Evolutionary conservation across 345 rosid genomes (phyloP).

Genomic region (Salix koriyanagi): DNA sequence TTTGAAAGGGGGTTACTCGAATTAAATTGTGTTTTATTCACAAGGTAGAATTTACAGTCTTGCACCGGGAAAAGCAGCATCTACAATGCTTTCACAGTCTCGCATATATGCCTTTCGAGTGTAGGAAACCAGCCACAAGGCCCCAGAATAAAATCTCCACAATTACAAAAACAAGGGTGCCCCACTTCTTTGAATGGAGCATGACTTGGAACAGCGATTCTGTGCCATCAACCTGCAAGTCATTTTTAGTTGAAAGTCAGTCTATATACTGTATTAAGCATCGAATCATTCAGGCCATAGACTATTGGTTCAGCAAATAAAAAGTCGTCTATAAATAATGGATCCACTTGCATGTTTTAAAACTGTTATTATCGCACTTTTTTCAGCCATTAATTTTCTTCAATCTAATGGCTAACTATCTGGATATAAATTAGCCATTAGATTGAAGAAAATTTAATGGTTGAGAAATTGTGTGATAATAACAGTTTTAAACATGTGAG

Average conservation of each 20-base stretch:
- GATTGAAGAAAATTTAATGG: neutral
- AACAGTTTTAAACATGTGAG: neutral
- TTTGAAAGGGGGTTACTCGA: too few species aligned
- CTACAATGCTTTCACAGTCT: constrained; percentile 24
- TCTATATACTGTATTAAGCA: neutral
- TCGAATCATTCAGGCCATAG: neutral
- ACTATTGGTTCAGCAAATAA: neutral
- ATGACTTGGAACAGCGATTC: constrained; percentile 32
- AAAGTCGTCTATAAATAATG: too few species aligned
- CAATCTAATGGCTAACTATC: neutral
- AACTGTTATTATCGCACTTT: too few species aligned
- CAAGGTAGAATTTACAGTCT: neutral
- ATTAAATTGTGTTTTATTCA: neutral
- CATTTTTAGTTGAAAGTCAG: constrained; percentile 5
- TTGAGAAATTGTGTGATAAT: neutral
- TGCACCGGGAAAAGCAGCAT: neutral
- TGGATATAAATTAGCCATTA: neutral
- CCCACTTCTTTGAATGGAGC: constrained; percentile 42
- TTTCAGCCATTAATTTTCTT: neutral
- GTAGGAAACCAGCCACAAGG: constrained; percentile 42
- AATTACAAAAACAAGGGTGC: constrained; percentile 44
- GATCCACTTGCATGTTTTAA: neutral
- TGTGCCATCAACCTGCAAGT: constrained; percentile 39
- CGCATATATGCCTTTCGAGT: constrained; percentile 38
- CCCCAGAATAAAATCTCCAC: constrained; percentile 52